Base-by-base conservation (phyloP, 2,329 filamentous ascomycete species). In the Aspergillus unguis region DNA sequence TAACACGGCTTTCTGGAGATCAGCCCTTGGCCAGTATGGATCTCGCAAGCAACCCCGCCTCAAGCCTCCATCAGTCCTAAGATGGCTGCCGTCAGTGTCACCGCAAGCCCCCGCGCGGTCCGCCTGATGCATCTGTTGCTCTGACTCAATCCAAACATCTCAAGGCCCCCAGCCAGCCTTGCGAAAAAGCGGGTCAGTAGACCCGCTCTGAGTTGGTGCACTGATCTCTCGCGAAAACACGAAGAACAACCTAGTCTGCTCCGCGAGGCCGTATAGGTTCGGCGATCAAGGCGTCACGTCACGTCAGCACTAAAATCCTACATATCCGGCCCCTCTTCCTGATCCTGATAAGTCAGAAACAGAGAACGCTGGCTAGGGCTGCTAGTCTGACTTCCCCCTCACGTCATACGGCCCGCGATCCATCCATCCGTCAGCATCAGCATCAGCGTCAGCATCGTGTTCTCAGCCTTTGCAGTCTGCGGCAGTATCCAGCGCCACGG, bases 231-330 rank as follows among this genome's bases (percentile, higher is more conserved):
- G 36, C 36, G 33, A 38, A 6, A 6, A 23, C 17, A 17, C 17
- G 17, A 17, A 11, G 36, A 38, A 9, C 36, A 11, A 11, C 6
- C 35, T 38, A 25, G 36, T 38, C 36, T 17, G 17, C 17, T 17
- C 17, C 17, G 17, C 17, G 17, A 17, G 17, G 17, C 17, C 17
- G 17, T 17, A 17, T 17, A 17, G 17, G 17, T 17, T 17, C 17
- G 17, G 17, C 17, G 36, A 23, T 26, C 36, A 38, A 38, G 17
- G 11, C 17, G 36, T 38, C 36, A 11, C 36, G 36, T 38, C 36
- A 23, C n/a, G 35, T 51, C 49, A 51, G 49, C 42, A 51, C 42
- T 44, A 45, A 40, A 6, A 40, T 37, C 43, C n/a, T 29, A 17
- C 17, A 17, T 17, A 17, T 17, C 17, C 17, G 17, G 17, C 17